phyloP scores from a whole-genome alignment of 2,329 filamentous ascomycete species.

The Colletotrichum karsti region DNA sequence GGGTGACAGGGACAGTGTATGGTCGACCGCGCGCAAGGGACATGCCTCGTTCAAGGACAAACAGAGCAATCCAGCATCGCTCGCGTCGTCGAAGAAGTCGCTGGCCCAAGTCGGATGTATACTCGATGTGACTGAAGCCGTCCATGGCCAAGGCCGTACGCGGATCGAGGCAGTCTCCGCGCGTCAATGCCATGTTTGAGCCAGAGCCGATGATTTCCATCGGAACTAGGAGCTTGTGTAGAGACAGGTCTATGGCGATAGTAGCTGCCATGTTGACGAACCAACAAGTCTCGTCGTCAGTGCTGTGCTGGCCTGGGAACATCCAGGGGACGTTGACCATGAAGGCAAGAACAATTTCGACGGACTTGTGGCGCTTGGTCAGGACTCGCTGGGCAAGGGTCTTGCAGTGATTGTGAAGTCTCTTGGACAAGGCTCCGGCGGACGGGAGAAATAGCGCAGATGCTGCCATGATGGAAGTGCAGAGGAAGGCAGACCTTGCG shows the following conservation, averaged over 20 bases:
- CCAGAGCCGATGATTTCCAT: slow-evolving; percentile 54
- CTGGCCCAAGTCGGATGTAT: slow-evolving; percentile 66
- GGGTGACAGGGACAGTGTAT: slow-evolving; percentile 73
- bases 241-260: slow-evolving; percentile 73
- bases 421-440: slow-evolving; percentile 69
- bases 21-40: slow-evolving; percentile 75
- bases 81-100: slow-evolving; percentile 72
- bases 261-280: slow-evolving; percentile 76
- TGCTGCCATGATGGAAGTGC: slow-evolving; percentile 75
- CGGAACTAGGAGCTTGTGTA: slow-evolving; percentile 75
- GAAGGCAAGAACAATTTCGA: slow-evolving; percentile 78
- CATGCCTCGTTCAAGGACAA: slow-evolving; percentile 77
- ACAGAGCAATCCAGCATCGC: slow-evolving; percentile 75
- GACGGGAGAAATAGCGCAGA: slow-evolving; percentile 74
- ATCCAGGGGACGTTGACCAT: slow-evolving; percentile 83
- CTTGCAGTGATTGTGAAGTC: slow-evolving; percentile 71
- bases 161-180: slow-evolving; percentile 75
- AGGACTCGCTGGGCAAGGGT: slow-evolving; percentile 70
- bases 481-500: slow-evolving; percentile 73
- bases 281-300: slow-evolving; percentile 77
- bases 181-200: slow-evolving; percentile 58
- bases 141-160: slow-evolving; percentile 72
- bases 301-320: slow-evolving; percentile 71
- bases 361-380: slow-evolving; percentile 69
- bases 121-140: slow-evolving; percentile 71